Evolutionary conservation across 2,329 filamentous ascomycete species (phyloP).

Genomic region (Graphilbum sp.): DNA sequence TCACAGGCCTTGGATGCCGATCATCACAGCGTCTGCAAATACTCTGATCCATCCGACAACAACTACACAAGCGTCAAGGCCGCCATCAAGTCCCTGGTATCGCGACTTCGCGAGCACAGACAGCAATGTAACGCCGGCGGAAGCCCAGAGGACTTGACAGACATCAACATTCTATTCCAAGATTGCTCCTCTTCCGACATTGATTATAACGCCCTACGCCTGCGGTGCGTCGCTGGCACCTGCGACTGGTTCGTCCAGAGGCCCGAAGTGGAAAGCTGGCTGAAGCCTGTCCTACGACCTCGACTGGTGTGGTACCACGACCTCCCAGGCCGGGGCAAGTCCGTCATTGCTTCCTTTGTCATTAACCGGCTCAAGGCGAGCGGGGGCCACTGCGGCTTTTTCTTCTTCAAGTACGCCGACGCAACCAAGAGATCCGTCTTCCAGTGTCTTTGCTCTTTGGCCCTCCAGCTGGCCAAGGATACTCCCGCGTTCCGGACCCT

Average conservation of each 20-base stretch:
- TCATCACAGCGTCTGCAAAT: constrained; percentile 13
- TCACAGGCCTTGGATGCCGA: constrained; percentile 10
- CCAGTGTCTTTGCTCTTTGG: not conserved
- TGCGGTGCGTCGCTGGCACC: not conserved
- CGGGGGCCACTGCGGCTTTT: not conserved
- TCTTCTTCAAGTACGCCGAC: not conserved
- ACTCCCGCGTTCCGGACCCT: not conserved
- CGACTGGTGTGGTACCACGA: constrained; percentile 1
- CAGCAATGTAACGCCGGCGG: not conserved
- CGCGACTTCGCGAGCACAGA: no score
- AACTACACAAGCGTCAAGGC: not conserved
- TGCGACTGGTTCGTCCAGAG: not conserved
- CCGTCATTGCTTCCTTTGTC: not conserved
- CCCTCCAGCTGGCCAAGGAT: not conserved
- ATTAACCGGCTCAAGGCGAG: not conserved
- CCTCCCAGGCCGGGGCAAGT: constrained; percentile 1
- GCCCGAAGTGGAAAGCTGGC: not conserved
- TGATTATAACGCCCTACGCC: not conserved
- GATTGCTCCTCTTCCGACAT: not conserved
- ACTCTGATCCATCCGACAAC: not conserved
- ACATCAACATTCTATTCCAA: not conserved
- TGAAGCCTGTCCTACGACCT: not conserved
- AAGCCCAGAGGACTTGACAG: not conserved
- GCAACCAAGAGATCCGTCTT: not conserved
- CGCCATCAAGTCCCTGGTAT: not conserved